Evolutionary conservation across 257 asterid genomes (phyloP).

Genomic region (Solanum bukasovii): DNA sequence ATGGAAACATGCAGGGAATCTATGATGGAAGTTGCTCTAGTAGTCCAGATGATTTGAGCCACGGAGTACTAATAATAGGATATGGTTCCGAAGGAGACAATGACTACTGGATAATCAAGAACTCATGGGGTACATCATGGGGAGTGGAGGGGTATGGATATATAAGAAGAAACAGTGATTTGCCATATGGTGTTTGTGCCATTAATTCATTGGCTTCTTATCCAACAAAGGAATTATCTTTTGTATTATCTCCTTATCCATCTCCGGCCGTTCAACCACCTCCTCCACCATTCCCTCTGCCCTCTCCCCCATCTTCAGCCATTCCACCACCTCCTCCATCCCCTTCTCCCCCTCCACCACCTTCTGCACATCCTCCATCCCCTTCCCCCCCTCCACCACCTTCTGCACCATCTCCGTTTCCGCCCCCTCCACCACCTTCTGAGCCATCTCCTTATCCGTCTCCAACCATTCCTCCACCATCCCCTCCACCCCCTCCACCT

Average conservation of each 20-base stretch:
- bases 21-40: slow-evolving; percentile 23
- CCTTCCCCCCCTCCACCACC: neutral
- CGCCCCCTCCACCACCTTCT: neutral
- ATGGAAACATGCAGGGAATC: slow-evolving; percentile 13
- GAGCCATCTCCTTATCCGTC: slow-evolving; percentile 1
- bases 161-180: slow-evolving; percentile 8
- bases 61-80: slow-evolving; percentile 20
- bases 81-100: slow-evolving; percentile 17
- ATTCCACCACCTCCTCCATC: neutral
- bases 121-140: slow-evolving; percentile 28
- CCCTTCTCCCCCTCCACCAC: neutral
- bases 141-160: slow-evolving; percentile 20
- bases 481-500: neutral
- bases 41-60: slow-evolving; percentile 14
- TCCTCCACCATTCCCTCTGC: neutral
- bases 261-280: slow-evolving; percentile 5
- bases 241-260: slow-evolving; percentile 1
- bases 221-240: slow-evolving; percentile 10
- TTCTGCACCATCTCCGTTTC: neutral
- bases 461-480: neutral
- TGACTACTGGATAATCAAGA: slow-evolving; percentile 29
- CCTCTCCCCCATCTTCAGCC: slow-evolving; percentile 2
- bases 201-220: slow-evolving; percentile 26
- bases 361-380: neutral
- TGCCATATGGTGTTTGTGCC: slow-evolving; percentile 21